Evolutionary conservation across 495 filamentous ascomycete species (phyloP), one percentile per base, ranked within the genome.

Genomic region (Pseudotulostoma volvatum): DNA sequence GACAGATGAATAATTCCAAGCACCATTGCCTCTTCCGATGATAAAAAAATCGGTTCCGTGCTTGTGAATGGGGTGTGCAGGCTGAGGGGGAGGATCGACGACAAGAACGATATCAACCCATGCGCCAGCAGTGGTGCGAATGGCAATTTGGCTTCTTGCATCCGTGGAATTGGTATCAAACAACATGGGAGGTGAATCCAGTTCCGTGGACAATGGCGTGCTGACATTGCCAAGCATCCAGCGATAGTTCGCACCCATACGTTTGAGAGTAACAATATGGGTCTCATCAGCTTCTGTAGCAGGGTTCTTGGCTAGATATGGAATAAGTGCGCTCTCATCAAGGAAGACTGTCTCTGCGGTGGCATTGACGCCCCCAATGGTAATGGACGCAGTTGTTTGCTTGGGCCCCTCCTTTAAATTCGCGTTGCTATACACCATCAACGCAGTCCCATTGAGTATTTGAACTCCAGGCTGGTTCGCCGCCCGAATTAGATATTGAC

Each of bases 51-150:
- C 68, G 52, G 61, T 70, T 37, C 56, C 56, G 49, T 74, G 68
- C 52, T 73, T 73, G 55, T 74, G 69, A 40, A 74, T 65, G 0
- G 59, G 56, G 38, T 75, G 72, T n/a, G n/a, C n/a, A n/a, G n/a
- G n/a, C n/a, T n/a, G n/a, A n/a, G n/a, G n/a, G 7, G 61, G 51
- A 1, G 61, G 55, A 43, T 69, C 59, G 3, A 62, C 50, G 18
- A 57, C 47, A 34, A 71, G 47, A 28, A 74, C 48, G 13, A 74
- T 45, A 37, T 74, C 70, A 8, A 73, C 61, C 69, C 70, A 71
- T 3, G 58, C 63, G 34, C 55, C 53, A 39, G 68, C 70, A 18
- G 46, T 46, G 16, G 64, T 74, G 13, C 48, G 44, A 36, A 74
- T 64, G 31, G 53, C 62, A 15, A 67, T 43, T 18, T 55, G 50